Evolutionary conservation across 2,329 filamentous ascomycete species (phyloP).

Genomic region (Nothomitra cinnamomea): DNA sequence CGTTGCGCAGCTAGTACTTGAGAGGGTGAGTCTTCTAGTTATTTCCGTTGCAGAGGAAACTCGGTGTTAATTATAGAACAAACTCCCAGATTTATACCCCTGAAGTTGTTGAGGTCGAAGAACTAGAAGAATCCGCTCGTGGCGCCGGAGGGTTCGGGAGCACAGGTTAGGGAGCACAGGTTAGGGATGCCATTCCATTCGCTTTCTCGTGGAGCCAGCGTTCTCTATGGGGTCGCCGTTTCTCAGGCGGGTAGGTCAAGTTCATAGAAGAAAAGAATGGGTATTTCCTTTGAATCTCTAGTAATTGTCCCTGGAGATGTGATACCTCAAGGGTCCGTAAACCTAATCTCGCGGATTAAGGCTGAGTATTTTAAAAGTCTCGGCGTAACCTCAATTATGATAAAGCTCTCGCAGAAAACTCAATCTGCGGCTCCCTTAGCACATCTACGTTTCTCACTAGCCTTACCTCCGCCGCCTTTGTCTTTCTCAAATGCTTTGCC

Average conservation of each 20-base stretch:
- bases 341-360: no score
- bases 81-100: slow-evolving; percentile 61
- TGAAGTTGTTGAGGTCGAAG: slow-evolving; percentile 72
- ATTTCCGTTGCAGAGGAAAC: background rate
- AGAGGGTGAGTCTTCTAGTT: slow-evolving; percentile 38
- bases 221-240: background rate
- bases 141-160: slow-evolving; percentile 86
- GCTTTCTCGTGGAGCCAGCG: background rate
- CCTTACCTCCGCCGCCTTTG: slow-evolving; percentile 76
- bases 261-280: no score
- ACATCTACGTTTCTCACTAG: slow-evolving; percentile 59
- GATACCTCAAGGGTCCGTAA: slow-evolving; percentile 8
- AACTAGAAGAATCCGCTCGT: slow-evolving; percentile 77
- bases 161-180: slow-evolving; percentile 36
- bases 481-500: slow-evolving; percentile 49
- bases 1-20: slow-evolving; percentile 81
- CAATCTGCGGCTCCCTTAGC: slow-evolving; percentile 46
- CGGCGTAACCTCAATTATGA: background rate
- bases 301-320: no score
- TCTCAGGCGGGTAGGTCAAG: background rate
- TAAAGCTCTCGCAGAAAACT: slow-evolving; percentile 37
- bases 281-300: no score
- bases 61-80: background rate
- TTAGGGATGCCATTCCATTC: no score
- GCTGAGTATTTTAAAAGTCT: background rate